phyloP scores from a whole-genome alignment of 139 green algal genomes.

The Coelastrella sp. region DNA sequence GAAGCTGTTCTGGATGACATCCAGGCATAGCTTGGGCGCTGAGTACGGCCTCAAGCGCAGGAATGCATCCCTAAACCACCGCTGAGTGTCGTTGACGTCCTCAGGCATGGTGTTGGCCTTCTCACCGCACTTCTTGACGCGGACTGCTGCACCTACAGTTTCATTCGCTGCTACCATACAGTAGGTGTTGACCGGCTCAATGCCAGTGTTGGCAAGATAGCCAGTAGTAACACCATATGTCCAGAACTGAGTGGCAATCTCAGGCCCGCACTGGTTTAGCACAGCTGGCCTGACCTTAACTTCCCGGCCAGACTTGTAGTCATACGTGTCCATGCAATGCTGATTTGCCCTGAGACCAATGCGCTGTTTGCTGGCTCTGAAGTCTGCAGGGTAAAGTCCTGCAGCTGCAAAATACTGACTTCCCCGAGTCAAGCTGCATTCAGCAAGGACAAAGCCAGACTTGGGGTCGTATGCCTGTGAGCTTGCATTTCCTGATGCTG shows the following conservation, averaged over 20 bases:
- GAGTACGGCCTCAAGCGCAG: not conserved
- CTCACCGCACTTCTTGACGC: not conserved
- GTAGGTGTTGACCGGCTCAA: not conserved
- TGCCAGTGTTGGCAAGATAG: not conserved
- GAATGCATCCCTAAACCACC: constrained; percentile 4
- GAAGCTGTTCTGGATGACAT: not conserved
- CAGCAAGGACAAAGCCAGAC: not conserved
- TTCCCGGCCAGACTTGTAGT: not conserved
- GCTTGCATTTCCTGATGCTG: not conserved
- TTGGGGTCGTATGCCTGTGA: not conserved
- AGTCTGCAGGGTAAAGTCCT: not conserved
- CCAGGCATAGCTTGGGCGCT: not conserved
- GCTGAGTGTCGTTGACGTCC: not conserved
- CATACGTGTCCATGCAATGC: not conserved
- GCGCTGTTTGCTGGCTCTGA: not conserved
- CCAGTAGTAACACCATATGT: not conserved
- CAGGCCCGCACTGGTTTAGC: not conserved
- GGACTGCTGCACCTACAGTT: not conserved
- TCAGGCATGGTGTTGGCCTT: not conserved
- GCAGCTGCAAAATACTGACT: not conserved
- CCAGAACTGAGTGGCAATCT: not conserved
- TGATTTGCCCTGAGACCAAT: not conserved
- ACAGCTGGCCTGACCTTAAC: not conserved
- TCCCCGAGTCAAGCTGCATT: not conserved
- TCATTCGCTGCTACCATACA: not conserved